phyloP scores from a whole-genome alignment of 257 asterid genomes.

The Capsicum pubescens region DNA sequence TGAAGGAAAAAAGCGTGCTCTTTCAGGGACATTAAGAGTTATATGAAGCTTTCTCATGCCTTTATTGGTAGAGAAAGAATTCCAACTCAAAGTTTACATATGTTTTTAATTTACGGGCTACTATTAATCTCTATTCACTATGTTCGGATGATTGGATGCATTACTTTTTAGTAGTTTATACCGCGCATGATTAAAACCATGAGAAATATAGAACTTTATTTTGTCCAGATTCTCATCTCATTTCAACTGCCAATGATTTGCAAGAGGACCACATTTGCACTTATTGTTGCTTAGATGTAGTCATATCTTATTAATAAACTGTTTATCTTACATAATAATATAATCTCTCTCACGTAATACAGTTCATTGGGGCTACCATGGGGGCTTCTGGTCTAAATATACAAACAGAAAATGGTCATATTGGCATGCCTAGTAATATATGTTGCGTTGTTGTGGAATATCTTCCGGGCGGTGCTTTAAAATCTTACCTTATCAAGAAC shows the following conservation, averaged over 20 bases:
- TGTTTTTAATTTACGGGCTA: not conserved
- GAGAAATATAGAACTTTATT: not conserved
- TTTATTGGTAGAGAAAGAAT: not conserved
- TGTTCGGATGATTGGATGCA: not conserved
- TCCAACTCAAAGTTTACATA: not conserved
- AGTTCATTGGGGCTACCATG: constrained; percentile 92
- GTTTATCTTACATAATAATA: constrained; percentile 7
- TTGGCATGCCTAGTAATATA: constrained; percentile 81
- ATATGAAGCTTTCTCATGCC: not conserved
- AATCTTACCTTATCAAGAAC: constrained; percentile 76
- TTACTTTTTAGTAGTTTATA: not conserved
- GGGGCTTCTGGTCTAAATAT: constrained; percentile 77
- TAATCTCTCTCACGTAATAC: constrained; percentile 31
- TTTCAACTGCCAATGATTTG: not conserved
- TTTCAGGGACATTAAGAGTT: not conserved
- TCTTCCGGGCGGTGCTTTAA: constrained; percentile 86
- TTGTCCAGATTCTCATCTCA: not conserved
- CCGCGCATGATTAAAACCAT: not conserved
- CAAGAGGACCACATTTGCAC: not conserved
- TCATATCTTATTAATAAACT: not conserved
- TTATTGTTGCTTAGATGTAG: not conserved
- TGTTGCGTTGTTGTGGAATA: constrained; percentile 88
- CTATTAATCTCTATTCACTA: not conserved
- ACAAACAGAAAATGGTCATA: constrained; percentile 80
- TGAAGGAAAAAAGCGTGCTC: not conserved